phyloP scores from a whole-genome alignment of 495 filamentous ascomycete species.

The Neurospora pannonica region DNA sequence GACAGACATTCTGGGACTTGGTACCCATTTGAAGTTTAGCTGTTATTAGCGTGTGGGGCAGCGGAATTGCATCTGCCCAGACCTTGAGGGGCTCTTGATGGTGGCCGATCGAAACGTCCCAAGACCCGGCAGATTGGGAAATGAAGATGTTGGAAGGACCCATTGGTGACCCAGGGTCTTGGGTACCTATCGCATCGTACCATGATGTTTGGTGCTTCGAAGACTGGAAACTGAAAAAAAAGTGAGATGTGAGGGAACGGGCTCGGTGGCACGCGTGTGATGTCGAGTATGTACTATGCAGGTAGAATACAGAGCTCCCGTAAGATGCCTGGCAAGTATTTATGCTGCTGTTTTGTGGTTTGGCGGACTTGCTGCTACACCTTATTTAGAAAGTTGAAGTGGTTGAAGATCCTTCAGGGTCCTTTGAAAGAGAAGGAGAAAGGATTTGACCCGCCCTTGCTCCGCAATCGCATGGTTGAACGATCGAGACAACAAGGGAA shows the following conservation, averaged over 20 bases:
- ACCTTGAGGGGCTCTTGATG: not conserved
- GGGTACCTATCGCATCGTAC: not conserved
- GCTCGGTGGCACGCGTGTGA: not conserved
- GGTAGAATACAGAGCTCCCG: not conserved
- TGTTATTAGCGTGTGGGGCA: not conserved
- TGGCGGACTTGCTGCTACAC: not conserved
- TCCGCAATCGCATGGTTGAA: not conserved
- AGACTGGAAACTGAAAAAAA: not conserved
- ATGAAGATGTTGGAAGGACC: not conserved
- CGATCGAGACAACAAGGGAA: not conserved
- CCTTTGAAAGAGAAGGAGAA: not conserved
- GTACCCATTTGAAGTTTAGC: not conserved
- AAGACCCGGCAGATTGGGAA: not conserved
- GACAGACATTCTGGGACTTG: not conserved
- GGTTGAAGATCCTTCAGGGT: not conserved
- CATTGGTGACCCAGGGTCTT: not conserved
- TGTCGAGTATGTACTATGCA: not conserved
- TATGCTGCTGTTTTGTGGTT: not conserved
- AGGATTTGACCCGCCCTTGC: not conserved
- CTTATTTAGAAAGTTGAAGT: not conserved
- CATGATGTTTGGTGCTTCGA: not conserved
- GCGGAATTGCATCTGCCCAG: not conserved
- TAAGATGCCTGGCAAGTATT: not conserved
- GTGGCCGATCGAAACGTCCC: not conserved
- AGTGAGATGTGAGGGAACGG: not conserved